Evolutionary conservation across 768 basidiomycete genomes (phyloP).

Genomic region (Cytidiella melzeri): DNA sequence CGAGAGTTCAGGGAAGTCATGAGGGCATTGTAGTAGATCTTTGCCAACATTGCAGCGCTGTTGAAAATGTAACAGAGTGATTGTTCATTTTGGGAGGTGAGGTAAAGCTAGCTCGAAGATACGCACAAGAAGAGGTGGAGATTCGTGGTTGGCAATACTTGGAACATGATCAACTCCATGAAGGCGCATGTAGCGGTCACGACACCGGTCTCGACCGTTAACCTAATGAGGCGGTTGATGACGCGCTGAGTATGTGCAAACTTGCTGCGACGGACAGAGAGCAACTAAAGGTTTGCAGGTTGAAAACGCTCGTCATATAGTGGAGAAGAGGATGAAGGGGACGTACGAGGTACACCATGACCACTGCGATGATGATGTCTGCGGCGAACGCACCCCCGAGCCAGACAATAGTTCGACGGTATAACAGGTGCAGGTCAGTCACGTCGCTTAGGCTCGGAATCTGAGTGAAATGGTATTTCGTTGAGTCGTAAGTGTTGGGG

Average conservation of each 20-base stretch:
- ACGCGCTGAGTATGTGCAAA: not conserved
- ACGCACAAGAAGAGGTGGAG: not conserved
- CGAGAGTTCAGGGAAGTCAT: conserved; percentile 7
- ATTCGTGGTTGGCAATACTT: not conserved
- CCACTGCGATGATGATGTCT: conserved; percentile 23
- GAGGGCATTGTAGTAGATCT: conserved; percentile 9
- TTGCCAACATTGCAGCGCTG: conserved; percentile 3
- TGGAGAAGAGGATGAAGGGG: too few relatives aligned
- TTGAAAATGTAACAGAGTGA: not conserved
- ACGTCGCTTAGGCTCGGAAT: too few relatives aligned
- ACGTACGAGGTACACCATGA: conserved; percentile 19
- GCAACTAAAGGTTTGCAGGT: too few relatives aligned
- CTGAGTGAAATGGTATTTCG: not conserved
- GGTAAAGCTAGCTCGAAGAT: not conserved
- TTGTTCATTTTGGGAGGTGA: not conserved
- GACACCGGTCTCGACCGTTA: conserved; percentile 7
- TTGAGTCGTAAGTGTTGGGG: not conserved
- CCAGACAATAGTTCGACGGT: conserved; percentile 20
- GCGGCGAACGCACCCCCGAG: conserved; percentile 15
- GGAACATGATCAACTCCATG: not conserved
- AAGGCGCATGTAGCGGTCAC: not conserved
- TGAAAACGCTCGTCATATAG: too few relatives aligned
- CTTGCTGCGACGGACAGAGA: not conserved
- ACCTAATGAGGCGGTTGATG: not conserved
- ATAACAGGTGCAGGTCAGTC: not conserved